Evolutionary conservation across 2,329 filamentous ascomycete species (phyloP), one percentile per base, ranked within the genome.

Genomic region (Botrytis porri): DNA sequence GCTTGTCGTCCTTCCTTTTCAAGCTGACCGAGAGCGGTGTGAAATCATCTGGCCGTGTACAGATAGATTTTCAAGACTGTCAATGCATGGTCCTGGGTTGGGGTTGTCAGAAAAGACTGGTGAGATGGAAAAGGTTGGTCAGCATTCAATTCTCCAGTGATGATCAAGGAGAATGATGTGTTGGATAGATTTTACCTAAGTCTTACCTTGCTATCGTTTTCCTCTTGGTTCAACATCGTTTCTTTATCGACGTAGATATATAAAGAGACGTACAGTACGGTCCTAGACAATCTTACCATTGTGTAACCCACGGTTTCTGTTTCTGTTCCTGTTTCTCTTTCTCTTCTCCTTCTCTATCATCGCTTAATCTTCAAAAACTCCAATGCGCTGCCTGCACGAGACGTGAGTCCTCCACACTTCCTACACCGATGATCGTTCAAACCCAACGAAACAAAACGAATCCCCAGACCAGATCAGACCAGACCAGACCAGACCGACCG

Each of bases 21-120:
- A 51, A 43, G 71, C 54, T 69, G 51, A 59, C 71, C 71, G 71
- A 72, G 63, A 61, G 71, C 71, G 71, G 71, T 67, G 71, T 67
- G 63, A 51, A 51, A 37, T 37, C 43, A 51, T 35, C 61, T 29
- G 37, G 39, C 37, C 39, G 37, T 63, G 61, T 63, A 43, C 25
- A 39, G 61, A 63, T 63, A 39, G 61, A 63, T 63, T 39, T 29
- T 41, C 25, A 29, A 18, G 25, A 41, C 29, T 60, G 41, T 16
- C 37, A 41, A 29, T n/a, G 14, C 25, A 20, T 43, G 61, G n/a
- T 20, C 12, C 12, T 6, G 25, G 48, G 48, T n/a, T 51, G 45
- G 45, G 45, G 45, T 51, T 51, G 10, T 63, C 61, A 43, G 35
- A 18, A 57, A 9, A 9, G 60, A n/a, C 35, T n/a, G 22, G n/a